Evolutionary conservation across 1,139 yeast species (phyloP), one percentile per base, ranked within the genome.

Genomic region (Blastobotrys aristatus): DNA sequence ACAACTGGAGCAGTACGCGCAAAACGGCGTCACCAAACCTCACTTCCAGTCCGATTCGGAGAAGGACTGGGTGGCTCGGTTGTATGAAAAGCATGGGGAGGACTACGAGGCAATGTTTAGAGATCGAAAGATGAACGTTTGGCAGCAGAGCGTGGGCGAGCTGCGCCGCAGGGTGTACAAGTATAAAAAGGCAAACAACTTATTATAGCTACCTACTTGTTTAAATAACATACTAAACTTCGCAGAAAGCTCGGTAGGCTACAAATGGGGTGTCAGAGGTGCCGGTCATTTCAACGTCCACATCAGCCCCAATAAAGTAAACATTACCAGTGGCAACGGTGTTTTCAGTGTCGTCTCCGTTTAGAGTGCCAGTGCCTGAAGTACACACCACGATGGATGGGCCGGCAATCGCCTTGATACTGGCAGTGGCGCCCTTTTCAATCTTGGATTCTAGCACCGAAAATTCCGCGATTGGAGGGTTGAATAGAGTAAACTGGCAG

Each of bases 401-500:
- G 41, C 98, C 98, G 37, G 79, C 71, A 44, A 92, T 72, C 4
- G 73, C 79, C 46, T 79, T 78, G 58, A 81, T 77, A 37, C 60
- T 60, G 54, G 77, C 74, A 2, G 58, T 53, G 56, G 82, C 74
- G 31, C 75, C 75, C 6, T 71, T 62, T 38, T 70, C 64, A 50
- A 79, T 74, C 49, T 76, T 77, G 41, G 94, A 82, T 69, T 87
- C 92, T 61, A 94, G 75, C 20, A 92, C 97, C 2, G 96, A 76
- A 64, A 92, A 92, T 71, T 92, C 99, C 52, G 83, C 95, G 63
- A 92, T 92, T 53, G 99, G 99, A 22, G 99, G 99, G 65, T 92
- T 85, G 68, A 83, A 94, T 55, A 90, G 74, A 34, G 76, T 77
- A 24, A 84, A 77, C 41, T 58, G 45, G 43, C 64, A 61, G 31